Evolutionary conservation across 2,329 filamentous ascomycete species (phyloP).

Genomic region (Bipolaris oryzae): DNA sequence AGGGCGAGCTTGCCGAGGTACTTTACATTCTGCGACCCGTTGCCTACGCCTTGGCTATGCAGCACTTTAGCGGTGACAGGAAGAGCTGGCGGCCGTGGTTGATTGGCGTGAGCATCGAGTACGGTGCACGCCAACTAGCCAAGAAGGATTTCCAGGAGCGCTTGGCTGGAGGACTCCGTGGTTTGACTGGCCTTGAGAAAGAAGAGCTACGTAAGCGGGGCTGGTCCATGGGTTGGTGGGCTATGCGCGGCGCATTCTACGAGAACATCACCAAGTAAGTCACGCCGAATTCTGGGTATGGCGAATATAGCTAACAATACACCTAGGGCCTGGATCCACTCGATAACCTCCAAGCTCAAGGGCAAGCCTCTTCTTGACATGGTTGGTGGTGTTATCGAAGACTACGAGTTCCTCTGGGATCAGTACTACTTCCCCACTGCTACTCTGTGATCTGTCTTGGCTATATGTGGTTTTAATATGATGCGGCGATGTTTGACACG

Average conservation of each 20-base stretch:
- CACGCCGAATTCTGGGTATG: not conserved
- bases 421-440: conserved; percentile 88
- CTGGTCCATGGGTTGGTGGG: conserved; percentile 94
- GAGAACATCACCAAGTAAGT: conserved; percentile 78
- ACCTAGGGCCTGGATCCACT: conserved; percentile 65
- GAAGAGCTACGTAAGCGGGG: conserved; percentile 88
- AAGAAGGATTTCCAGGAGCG: conserved; percentile 68
- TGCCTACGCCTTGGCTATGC: conserved; percentile 82
- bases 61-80: conserved; percentile 72
- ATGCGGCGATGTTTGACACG: conserved; percentile 3
- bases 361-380: conserved; percentile 78
- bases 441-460: conserved; percentile 52
- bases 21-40: conserved; percentile 90
- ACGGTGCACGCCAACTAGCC: conserved; percentile 82
- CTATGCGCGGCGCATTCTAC: conserved; percentile 95
- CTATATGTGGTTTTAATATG: not conserved
- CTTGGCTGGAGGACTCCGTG: conserved; percentile 73
- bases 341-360: conserved; percentile 72
- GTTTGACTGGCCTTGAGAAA: conserved; percentile 80
- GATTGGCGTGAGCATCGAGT: conserved; percentile 82
- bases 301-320: conserved; percentile 22
- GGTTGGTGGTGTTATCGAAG: conserved; percentile 83
- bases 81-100: conserved; percentile 93
- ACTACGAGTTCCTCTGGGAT: conserved; percentile 98
- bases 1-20: conserved; percentile 85